These are phyloP conservation scores for Penicillium glabrum DNA, from an alignment of 2,329 filamentous ascomycete genomes.

Conservation along the genomic window DNA sequence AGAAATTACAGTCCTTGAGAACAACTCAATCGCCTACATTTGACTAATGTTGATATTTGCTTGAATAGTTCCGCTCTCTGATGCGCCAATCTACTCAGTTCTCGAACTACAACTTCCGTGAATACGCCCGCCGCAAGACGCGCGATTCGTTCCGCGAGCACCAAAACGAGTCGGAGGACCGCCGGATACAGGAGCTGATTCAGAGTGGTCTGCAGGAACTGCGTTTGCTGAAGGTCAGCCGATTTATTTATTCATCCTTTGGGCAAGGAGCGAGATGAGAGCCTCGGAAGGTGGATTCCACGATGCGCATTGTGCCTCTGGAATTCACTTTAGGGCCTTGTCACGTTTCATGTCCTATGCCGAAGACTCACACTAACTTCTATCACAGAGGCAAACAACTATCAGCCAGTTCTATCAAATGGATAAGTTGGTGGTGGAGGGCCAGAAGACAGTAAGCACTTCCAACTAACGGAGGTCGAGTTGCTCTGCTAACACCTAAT, in stretches of 20 bases:
- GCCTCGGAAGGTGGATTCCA: background rate
- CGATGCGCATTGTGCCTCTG: background rate
- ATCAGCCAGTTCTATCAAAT: constrained; percentile 94
- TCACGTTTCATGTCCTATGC: background rate
- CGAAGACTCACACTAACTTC: constrained; percentile 35
- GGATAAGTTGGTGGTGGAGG: constrained; percentile 88
- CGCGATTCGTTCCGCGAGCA: constrained; percentile 87
- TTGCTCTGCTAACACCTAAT: constrained; percentile 4
- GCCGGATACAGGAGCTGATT: constrained; percentile 81
- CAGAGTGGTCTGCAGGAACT: constrained; percentile 85
- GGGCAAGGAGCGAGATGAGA: background rate
- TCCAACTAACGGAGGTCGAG: background rate
- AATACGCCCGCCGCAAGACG: constrained; percentile 90
- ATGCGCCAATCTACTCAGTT: constrained; percentile 85
- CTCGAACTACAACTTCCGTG: constrained; percentile 93
- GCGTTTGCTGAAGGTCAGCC: constrained; percentile 81
- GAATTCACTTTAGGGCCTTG: background rate
- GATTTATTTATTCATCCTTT: background rate
- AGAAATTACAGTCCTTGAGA: background rate
- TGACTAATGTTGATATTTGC: background rate
- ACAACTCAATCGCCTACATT: background rate
- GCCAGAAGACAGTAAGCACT: constrained; percentile 68
- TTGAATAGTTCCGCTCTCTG: constrained; percentile 79
- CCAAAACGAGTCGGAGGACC: constrained; percentile 67
- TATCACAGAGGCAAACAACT: constrained; percentile 82